These are phyloP conservation scores for Bondarzewia mesenterica DNA, from an alignment of 1,284 basidiomycete genomes.

Conservation along the genomic window DNA sequence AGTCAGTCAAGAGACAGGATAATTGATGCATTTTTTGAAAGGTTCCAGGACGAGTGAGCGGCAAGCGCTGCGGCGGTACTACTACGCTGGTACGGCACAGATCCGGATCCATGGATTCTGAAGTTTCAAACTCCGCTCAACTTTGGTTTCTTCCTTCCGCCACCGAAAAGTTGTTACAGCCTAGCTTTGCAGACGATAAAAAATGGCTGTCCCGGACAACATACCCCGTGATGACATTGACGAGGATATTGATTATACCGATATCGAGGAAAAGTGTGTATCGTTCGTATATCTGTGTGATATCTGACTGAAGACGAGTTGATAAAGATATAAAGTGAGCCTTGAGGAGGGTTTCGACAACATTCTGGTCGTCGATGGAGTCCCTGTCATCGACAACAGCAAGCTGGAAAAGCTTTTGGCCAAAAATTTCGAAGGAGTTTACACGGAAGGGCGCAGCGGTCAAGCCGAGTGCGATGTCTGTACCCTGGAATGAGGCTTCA, in stretches of 20 bases:
- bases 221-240: slow-evolving; percentile 31
- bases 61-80: no score
- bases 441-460: slow-evolving; percentile 71
- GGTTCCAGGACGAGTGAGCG: no score
- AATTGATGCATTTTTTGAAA: no score
- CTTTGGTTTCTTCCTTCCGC: slow-evolving; percentile 1
- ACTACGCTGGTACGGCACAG: no score
- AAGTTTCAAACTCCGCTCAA: slow-evolving; percentile 3
- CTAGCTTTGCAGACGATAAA: background rate
- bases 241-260: slow-evolving; percentile 85
- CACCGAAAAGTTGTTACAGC: background rate
- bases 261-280: slow-evolving; percentile 87
- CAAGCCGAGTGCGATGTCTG: slow-evolving; percentile 68
- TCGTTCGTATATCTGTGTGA: background rate
- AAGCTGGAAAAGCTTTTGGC: slow-evolving; percentile 73
- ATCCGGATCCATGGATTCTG: background rate
- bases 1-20: no score
- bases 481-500: slow-evolving; percentile 78
- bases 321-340: slow-evolving; percentile 65
- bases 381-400: slow-evolving; percentile 78
- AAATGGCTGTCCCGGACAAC: slow-evolving; percentile 24
- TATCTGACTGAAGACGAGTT: background rate
- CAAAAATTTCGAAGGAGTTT: slow-evolving; percentile 80
- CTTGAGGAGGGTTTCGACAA: slow-evolving; percentile 83
- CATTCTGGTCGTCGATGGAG: slow-evolving; percentile 79